Base-by-base conservation (phyloP, 2,329 filamentous ascomycete genomes). In the Calycina herbarum region DNA sequence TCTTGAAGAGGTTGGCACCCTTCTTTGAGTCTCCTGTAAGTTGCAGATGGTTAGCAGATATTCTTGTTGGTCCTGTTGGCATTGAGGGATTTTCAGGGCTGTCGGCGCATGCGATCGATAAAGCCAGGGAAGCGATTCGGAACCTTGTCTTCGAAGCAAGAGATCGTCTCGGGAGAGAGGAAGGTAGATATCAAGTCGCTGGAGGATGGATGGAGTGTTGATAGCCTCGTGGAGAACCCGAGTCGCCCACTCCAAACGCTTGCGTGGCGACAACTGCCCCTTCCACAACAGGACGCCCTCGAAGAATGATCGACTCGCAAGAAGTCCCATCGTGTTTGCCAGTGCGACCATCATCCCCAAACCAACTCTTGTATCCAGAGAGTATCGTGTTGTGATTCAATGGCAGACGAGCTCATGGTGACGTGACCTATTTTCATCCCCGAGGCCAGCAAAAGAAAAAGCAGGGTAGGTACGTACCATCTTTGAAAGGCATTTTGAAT, bases 1-100 rank as follows among this genome's bases (percentile, higher is more conserved):
- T 98, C 89, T 97, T 97, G 93, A 98, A 98, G 80, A 98, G 92
- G 86, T 90, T 92, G 82, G 93, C 94, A 87, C 94, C 94, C 91
- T 97, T 97, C 86, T 94, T 93, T 78, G 85, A 78, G 82, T 97
- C 93, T 86, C 93, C 94, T 97, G 77, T 54, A 73, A 27, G 40
- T 69, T 63, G n/a, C 69, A 60, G 29, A 60, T 48, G 51, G 64
- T 80, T 72, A 80, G 79, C 66, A 66, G 68, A 58, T 66, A 29
- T 58, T 62, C 33, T 35, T 35, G 29, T 15, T 24, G 57, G 10
- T 48, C 33, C 65, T 15, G 35, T 45, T 24, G 57, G 8, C 6
- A 45, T 42, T 59, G 59, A 42, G 63, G 59, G 27, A 54, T 62
- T 51, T 24, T 29, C 29, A 54, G 27, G 24, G 64, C 29, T 0